Conservation (phyloP, 208 protist species). For the Herpetomonas tarakana region DNA sequence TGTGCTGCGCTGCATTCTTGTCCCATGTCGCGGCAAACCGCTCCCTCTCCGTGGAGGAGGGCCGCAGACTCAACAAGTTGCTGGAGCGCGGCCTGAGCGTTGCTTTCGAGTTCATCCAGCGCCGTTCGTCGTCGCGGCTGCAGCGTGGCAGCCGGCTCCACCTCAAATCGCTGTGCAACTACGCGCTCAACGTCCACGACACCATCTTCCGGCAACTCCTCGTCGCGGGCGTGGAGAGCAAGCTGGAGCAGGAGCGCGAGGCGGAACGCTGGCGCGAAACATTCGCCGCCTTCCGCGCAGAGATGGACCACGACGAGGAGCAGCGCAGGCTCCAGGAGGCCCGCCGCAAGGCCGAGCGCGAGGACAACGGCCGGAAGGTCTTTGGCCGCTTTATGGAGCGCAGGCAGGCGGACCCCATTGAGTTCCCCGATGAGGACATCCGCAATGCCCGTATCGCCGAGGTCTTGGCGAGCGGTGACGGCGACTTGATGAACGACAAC, state of each 20-base stretch:
- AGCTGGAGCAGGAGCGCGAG: slow-evolving; percentile 32
- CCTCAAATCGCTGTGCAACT: slow-evolving; percentile 41
- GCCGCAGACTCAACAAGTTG: slow-evolving; percentile 29
- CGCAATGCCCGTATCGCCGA: slow-evolving; percentile 17
- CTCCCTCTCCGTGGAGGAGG: slow-evolving; percentile 34
- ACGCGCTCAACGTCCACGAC: slow-evolving; percentile 56
- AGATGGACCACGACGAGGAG: slow-evolving; percentile 34
- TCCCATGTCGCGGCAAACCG: slow-evolving; percentile 26
- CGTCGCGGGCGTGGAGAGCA: slow-evolving; percentile 35
- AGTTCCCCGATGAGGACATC: slow-evolving; percentile 20
- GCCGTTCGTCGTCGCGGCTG: slow-evolving; percentile 15
- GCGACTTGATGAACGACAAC: slow-evolving; percentile 3
- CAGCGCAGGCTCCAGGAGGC: slow-evolving; percentile 25
- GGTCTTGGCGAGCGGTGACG: slow-evolving; percentile 3
- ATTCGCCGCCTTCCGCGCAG: slow-evolving; percentile 33
- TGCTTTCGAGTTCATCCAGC: slow-evolving; percentile 26
- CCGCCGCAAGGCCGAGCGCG: slow-evolving; percentile 33
- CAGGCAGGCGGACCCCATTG: slow-evolving; percentile 14
- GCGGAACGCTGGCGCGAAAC: slow-evolving; percentile 42
- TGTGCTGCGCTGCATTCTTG: slow-evolving; percentile 72
- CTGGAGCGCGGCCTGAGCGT: slow-evolving; percentile 35
- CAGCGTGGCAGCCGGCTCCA: slow-evolving; percentile 15
- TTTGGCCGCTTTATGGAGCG: slow-evolving; percentile 33
- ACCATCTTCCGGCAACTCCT: slow-evolving; percentile 38
- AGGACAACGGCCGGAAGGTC: slow-evolving; percentile 30